Evolutionary conservation across 1,284 basidiomycete species (phyloP).

Genomic region (Xerocomus cyaneibrunnescens): DNA sequence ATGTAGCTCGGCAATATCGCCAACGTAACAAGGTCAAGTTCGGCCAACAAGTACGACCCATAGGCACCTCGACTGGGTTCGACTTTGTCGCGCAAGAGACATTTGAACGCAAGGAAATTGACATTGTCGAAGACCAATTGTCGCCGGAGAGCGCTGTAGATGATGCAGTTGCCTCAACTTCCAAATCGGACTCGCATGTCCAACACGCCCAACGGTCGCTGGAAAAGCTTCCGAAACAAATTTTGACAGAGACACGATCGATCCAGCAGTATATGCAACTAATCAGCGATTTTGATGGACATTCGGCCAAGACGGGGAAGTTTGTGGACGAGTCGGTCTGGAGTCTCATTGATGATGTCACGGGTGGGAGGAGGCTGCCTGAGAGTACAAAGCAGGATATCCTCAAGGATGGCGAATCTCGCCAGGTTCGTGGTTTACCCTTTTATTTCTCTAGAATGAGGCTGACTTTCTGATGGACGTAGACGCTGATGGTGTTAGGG

Average conservation of each 20-base stretch:
- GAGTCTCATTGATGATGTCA: conserved; percentile 50
- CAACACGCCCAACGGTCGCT: conserved; percentile 36
- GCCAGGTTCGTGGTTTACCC: conserved; percentile 40
- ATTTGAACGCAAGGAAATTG: conserved; percentile 1
- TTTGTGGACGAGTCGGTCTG: conserved; percentile 42
- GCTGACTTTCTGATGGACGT: too few species aligned
- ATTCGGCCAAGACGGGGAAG: conserved; percentile 14
- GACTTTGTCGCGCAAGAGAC: not conserved
- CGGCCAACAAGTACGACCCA: conserved; percentile 9
- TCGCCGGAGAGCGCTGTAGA: not conserved
- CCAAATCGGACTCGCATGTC: not conserved
- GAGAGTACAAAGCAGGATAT: conserved; percentile 47
- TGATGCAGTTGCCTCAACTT: conserved; percentile 2
- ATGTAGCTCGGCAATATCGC: conserved; percentile 49
- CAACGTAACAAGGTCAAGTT: conserved; percentile 21
- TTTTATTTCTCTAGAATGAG: not conserved
- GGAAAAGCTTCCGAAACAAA: conserved; percentile 49
- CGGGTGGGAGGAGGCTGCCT: conserved; percentile 41
- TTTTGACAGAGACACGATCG: conserved; percentile 46
- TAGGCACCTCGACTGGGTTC: conserved; percentile 1
- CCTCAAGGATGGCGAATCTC: conserved; percentile 47
- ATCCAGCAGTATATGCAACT: conserved; percentile 49
- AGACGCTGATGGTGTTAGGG: conserved; percentile 53
- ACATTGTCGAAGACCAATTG: not conserved
- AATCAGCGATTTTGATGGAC: conserved; percentile 31